Conservation (phyloP, 805 yeast species). For the Sugiyamaella floridensis region DNA sequence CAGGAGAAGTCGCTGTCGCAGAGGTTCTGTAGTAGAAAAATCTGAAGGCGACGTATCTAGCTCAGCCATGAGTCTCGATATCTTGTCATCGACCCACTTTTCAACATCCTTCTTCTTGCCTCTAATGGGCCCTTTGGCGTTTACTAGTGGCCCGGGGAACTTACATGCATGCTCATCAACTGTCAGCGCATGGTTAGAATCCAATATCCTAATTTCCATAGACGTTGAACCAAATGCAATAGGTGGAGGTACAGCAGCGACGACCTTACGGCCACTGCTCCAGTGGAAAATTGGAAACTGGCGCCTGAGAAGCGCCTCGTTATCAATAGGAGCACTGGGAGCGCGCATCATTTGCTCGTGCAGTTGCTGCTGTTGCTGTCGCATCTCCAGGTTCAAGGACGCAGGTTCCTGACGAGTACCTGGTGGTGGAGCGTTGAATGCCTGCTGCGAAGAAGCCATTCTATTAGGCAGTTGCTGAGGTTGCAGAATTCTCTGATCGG, state of each 20-base stretch:
- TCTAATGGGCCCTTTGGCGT: slow-evolving; percentile 38
- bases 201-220: slow-evolving; percentile 25
- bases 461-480: background rate
- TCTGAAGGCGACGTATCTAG: slow-evolving; percentile 19
- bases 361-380: slow-evolving; percentile 2
- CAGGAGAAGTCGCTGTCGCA: slow-evolving; percentile 26
- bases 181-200: slow-evolving; percentile 25
- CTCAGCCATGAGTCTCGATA: slow-evolving; percentile 21
- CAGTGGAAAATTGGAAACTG: slow-evolving; percentile 77
- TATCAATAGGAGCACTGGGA: slow-evolving; percentile 17
- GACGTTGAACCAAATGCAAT: slow-evolving; percentile 32
- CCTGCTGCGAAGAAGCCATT: background rate
- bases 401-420: slow-evolving; percentile 7
- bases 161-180: slow-evolving; percentile 29
- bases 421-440: background rate
- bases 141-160: slow-evolving; percentile 65
- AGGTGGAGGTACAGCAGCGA: slow-evolving; percentile 39
- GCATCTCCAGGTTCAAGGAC: slow-evolving; percentile 12
- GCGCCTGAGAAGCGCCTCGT: slow-evolving; percentile 43
- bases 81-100: slow-evolving; percentile 51
- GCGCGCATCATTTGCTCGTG: background rate
- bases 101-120: slow-evolving; percentile 60
- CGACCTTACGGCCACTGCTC: slow-evolving; percentile 42
- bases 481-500: background rate
- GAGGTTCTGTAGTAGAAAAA: slow-evolving; percentile 19